These are phyloP conservation scores for Hyaloraphidium curvatum DNA, from an alignment of 192 early-diverging fungal genomes.

Conservation along the genomic window DNA sequence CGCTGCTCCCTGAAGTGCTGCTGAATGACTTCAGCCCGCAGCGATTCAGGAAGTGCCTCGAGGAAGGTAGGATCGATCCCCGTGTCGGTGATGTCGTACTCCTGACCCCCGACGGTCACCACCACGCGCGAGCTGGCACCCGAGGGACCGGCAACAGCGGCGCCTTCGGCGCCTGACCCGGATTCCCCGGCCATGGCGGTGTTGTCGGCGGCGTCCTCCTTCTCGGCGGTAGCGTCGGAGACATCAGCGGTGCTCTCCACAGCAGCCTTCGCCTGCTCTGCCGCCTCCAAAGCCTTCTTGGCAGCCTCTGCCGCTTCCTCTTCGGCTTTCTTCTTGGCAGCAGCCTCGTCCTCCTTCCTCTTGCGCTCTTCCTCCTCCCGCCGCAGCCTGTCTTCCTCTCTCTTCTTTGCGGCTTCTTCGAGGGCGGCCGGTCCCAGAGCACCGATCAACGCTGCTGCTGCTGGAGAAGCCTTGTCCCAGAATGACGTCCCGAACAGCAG, in stretches of 20 bases:
- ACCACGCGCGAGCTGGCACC: conserved; percentile 20
- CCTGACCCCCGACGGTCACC: conserved; percentile 56
- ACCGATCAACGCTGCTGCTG: conserved; percentile 45
- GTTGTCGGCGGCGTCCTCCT: conserved; percentile 10
- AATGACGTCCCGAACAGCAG: conserved; percentile 51
- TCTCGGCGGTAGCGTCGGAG: conserved; percentile 9
- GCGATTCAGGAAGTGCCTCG: conserved; percentile 81
- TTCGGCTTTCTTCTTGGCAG: no score
- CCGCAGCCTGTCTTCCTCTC: conserved; percentile 10
- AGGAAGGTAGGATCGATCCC: conserved; percentile 90
- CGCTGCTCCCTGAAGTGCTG: conserved; percentile 48
- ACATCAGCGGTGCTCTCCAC: conserved; percentile 15
- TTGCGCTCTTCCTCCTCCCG: conserved; percentile 30
- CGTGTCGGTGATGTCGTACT: conserved; percentile 76
- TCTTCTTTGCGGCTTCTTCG: conserved; percentile 20
- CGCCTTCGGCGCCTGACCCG: conserved; percentile 10
- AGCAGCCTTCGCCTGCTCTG: conserved; percentile 8
- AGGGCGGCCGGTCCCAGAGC: conserved; percentile 52
- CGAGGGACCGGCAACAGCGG: conserved; percentile 1
- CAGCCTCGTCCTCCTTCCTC: conserved; percentile 15
- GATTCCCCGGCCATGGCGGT: conserved; percentile 11
- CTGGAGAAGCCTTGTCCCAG: conserved; percentile 33
- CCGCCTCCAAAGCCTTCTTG: neutral
- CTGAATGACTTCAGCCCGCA: conserved; percentile 79
- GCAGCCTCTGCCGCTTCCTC: conserved; percentile 6